A percentile compares a stretch with the other conserved stretches of the same genome.
Evolutionary conservation across 148 eudicot species (phyloP).

Genomic region (Suaeda aralocaspica): DNA sequence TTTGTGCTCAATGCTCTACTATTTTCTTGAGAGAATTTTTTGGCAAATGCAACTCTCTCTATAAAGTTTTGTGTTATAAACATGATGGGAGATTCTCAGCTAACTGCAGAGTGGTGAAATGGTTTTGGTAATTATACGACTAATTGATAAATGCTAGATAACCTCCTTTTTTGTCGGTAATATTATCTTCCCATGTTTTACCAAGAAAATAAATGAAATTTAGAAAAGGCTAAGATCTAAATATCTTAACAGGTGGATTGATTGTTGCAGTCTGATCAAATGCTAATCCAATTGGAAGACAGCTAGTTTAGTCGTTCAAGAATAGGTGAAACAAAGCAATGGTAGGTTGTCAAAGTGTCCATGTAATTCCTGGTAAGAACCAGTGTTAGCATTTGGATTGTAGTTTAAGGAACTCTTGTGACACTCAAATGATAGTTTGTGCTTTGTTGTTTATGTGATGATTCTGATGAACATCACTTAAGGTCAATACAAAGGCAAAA

Average conservation of each 20-base stretch:
- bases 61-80: no score
- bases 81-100: no score
- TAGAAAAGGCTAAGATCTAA: constrained; percentile 2
- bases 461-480: not conserved
- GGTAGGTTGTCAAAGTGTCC: constrained; percentile 8
- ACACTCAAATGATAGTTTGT: not conserved
- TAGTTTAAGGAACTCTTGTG: not conserved
- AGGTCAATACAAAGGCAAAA: not conserved
- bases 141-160: no score
- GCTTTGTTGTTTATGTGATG: not conserved
- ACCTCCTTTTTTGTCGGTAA: not conserved
- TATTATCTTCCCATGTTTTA: not conserved
- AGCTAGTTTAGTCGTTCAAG: constrained; percentile 11
- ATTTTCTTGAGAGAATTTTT: no score
- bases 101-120: no score
- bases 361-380: constrained; percentile 16
- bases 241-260: constrained; percentile 8
- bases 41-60: no score
- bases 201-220: not conserved
- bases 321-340: constrained; percentile 6
- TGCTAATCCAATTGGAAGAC: constrained; percentile 16
- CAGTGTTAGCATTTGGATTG: not conserved
- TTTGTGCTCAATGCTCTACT: no score
- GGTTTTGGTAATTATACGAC: no score
- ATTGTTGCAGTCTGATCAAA: constrained; percentile 20